Conservation (phyloP, 1,139 yeast species). For the Petasospora fabianii region DNA sequence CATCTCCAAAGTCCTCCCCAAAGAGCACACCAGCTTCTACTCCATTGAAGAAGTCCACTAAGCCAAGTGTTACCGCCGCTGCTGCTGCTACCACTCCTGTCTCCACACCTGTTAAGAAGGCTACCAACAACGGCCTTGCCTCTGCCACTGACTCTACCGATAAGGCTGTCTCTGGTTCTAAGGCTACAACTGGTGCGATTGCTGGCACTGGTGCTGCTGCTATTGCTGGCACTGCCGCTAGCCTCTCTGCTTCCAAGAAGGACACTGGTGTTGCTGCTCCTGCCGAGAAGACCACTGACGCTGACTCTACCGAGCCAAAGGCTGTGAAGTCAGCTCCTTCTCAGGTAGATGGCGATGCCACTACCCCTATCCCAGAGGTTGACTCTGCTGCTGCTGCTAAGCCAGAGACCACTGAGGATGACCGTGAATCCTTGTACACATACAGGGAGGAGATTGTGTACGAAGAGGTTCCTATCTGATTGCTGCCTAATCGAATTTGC, state of each 20-base stretch:
- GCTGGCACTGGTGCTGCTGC: conserved; percentile 1
- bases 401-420: conserved; percentile 5
- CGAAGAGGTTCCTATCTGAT: conserved; percentile 10
- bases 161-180: not conserved
- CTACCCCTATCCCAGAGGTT: not conserved
- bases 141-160: not conserved
- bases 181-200: not conserved
- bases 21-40: conserved; percentile 1
- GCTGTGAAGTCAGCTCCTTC: not conserved
- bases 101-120: not conserved
- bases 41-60: not conserved
- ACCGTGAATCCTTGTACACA: conserved; percentile 14
- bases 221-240: not conserved
- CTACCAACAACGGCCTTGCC: not conserved
- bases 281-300: not conserved
- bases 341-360: not conserved
- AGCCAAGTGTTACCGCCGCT: not conserved
- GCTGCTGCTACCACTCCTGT: not conserved
- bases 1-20: conserved; percentile 8
- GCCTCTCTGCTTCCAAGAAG: not conserved
- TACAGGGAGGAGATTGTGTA: conserved; percentile 18
- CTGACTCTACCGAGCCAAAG: not conserved
- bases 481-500: not conserved
- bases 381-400: conserved; percentile 1
- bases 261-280: not conserved